phyloP scores from a whole-genome alignment of 148 eudicot species.

The Spergularia marina region DNA sequence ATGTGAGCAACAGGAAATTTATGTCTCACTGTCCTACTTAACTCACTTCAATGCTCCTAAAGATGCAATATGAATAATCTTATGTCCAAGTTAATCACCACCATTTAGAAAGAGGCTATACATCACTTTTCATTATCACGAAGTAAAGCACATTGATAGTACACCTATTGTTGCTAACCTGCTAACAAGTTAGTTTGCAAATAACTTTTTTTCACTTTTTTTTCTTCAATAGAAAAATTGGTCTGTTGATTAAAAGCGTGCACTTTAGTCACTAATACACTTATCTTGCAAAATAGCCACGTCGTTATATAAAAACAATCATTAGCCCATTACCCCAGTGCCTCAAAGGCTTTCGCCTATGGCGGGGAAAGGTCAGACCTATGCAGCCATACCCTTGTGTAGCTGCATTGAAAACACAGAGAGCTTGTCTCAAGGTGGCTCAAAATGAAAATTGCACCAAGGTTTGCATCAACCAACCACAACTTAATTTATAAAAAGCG shows the following conservation, averaged over 20 bases:
- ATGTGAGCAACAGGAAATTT: not conserved
- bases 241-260: not conserved
- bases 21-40: not conserved
- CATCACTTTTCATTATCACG: not conserved
- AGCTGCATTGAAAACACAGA: no score
- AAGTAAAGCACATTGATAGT: not conserved
- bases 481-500: no score
- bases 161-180: slow-evolving; percentile 2
- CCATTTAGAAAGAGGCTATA: slow-evolving; percentile 8
- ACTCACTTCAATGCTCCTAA: not conserved
- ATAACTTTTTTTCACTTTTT: no score
- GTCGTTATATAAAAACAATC: no score
- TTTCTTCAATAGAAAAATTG: not conserved
- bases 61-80: not conserved
- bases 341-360: no score
- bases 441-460: no score
- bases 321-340: no score
- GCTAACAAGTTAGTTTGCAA: not conserved
- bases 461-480: no score
- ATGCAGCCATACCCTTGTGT: no score
- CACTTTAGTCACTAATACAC: not conserved
- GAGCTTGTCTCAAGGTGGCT: no score
- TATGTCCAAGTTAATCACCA: not conserved
- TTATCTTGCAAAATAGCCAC: no score
- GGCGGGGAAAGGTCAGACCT: no score